These are phyloP conservation scores for Rhizopus sp. DNA, from an alignment of 371 early-diverging fungal species.

Conservation along the genomic window DNA sequence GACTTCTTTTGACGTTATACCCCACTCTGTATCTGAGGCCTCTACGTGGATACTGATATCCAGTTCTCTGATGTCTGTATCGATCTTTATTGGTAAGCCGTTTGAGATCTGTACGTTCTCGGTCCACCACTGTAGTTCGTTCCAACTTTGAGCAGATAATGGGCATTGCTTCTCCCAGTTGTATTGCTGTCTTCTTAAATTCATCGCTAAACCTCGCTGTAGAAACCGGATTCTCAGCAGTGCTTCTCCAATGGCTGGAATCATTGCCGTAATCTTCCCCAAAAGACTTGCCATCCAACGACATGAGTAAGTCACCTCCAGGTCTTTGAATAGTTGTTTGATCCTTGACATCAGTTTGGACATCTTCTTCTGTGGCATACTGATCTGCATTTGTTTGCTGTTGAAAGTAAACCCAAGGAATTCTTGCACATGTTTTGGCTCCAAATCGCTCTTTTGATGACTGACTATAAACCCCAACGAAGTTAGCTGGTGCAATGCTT, in stretches of 20 bases:
- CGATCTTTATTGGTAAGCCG: no score
- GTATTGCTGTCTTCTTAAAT: no score
- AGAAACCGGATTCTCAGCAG: neutral
- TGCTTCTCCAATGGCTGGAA: slow-evolving; percentile 8
- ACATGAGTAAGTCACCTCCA: neutral
- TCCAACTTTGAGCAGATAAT: no score
- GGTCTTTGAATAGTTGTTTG: no score
- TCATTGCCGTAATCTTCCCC: slow-evolving; percentile 9
- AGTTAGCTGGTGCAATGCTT: neutral
- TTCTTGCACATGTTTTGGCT: neutral
- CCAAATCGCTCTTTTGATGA: slow-evolving; percentile 3
- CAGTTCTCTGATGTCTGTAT: no score
- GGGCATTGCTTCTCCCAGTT: no score
- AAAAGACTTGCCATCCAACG: slow-evolving; percentile 1
- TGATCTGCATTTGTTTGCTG: slow-evolving; percentile 6
- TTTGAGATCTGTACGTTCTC: no score
- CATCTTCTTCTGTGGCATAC: neutral
- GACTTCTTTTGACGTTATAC: neutral
- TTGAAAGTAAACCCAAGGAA: no score
- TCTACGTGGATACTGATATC: no score
- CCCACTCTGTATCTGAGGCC: no score
- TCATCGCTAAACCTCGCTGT: no score
- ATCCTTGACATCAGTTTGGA: neutral
- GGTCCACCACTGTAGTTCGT: no score
- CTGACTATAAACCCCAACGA: slow-evolving; percentile 9